A percentile compares a stretch with the other conserved stretches of the same genome.
Conservation (phyloP, 1,284 basidiomycete genomes). For the Malassezia cuniculi region DNA sequence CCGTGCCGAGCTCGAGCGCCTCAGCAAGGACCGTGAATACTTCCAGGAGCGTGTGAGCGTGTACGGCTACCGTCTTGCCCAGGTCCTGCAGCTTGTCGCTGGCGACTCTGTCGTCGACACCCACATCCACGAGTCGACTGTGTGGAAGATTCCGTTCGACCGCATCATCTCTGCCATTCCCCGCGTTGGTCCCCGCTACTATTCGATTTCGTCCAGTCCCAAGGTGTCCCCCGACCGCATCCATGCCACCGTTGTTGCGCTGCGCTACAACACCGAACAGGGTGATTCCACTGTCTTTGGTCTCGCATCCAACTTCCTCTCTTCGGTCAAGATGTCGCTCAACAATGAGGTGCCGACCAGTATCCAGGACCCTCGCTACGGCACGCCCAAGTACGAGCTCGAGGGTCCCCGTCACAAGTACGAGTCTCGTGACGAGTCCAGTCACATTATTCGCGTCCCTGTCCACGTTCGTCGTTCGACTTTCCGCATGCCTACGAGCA, state of each 20-base stretch:
- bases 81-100: constrained; percentile 72
- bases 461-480: constrained; percentile 89
- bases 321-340: constrained; percentile 55
- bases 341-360: constrained; percentile 46
- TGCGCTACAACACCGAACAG: constrained; percentile 26
- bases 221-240: constrained; percentile 76
- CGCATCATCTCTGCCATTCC: constrained; percentile 83
- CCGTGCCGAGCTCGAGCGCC: constrained; percentile 58
- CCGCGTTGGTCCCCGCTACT: constrained; percentile 88
- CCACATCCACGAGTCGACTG: constrained; percentile 54
- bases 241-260: constrained; percentile 84
- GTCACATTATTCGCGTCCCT: constrained; percentile 69
- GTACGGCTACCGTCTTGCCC: constrained; percentile 76
- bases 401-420: constrained; percentile 79
- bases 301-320: constrained; percentile 41
- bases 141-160: constrained; percentile 92
- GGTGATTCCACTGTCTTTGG: constrained; percentile 26
- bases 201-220: constrained; percentile 93
- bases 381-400: constrained; percentile 64
- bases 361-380: constrained; percentile 35
- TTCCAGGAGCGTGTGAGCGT: constrained; percentile 64
- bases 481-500: constrained; percentile 89
- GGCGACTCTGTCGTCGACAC: constrained; percentile 59
- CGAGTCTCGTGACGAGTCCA: constrained; percentile 46
- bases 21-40: constrained; percentile 75